These are phyloP conservation scores for Globisporangium splendens DNA, from an alignment of 352 stramenopile species.

Conservation along the genomic window DNA sequence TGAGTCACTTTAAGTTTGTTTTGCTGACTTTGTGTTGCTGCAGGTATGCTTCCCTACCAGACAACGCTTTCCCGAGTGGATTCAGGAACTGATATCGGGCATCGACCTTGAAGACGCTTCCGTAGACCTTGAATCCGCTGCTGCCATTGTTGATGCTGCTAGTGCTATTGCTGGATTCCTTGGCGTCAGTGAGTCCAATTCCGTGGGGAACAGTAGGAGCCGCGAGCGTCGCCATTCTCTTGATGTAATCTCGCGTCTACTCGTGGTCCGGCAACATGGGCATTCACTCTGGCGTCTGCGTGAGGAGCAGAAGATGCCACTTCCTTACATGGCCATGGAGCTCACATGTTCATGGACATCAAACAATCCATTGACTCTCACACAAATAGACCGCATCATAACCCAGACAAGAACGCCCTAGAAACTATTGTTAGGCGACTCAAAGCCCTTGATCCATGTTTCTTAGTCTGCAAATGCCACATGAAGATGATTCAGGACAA, in stretches of 20 bases:
- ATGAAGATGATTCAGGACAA: no score
- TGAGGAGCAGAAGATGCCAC: background rate
- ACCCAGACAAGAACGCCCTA: no score
- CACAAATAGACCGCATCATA: no score
- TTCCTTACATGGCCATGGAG: no score
- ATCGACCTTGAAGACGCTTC: slow-evolving; percentile 78
- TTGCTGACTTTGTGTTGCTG: background rate
- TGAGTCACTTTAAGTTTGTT: no score
- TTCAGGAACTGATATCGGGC: slow-evolving; percentile 86
- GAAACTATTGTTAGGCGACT: no score
- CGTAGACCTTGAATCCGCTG: slow-evolving; percentile 72
- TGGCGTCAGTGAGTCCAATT: background rate
- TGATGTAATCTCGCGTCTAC: background rate
- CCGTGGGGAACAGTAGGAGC: background rate
- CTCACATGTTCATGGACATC: no score
- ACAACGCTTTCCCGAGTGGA: slow-evolving; percentile 88
- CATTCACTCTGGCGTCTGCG: background rate
- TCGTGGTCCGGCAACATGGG: background rate
- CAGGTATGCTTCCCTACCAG: slow-evolving; percentile 32
- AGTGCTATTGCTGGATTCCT: background rate
- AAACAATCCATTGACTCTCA: no score
- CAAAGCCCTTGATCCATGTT: no score
- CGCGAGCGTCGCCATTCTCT: slow-evolving; percentile 2
- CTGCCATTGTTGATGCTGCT: slow-evolving; percentile 1
- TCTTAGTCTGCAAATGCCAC: no score